Percentiles rank a stretch among this genome's conserved stretches.
phyloP scores from a whole-genome alignment of 2,329 filamentous ascomycete species.

The Drechslera avenae region DNA sequence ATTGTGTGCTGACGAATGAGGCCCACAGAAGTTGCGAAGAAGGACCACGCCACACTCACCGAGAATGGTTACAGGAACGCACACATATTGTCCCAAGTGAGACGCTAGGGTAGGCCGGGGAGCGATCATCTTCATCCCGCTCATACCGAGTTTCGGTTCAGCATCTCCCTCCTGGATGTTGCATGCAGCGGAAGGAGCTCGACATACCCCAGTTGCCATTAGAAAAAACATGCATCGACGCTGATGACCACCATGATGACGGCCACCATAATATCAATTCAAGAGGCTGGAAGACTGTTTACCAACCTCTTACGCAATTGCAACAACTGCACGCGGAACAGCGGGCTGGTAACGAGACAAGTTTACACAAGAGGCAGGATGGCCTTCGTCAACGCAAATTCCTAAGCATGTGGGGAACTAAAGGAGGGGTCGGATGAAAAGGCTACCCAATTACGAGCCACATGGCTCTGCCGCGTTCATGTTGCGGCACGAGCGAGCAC shows the following conservation, averaged over 20 bases:
- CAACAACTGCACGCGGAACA: background rate
- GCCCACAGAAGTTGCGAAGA: background rate
- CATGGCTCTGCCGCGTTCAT: slow-evolving; percentile 14
- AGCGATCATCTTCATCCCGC: slow-evolving; percentile 9
- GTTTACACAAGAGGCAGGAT: slow-evolving; percentile 27
- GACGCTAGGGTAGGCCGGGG: slow-evolving; percentile 14
- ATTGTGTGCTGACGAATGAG: slow-evolving; percentile 14
- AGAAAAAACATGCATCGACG: background rate
- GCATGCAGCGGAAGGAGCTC: slow-evolving; percentile 13
- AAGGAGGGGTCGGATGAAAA: slow-evolving; percentile 33
- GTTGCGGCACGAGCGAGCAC: slow-evolving; percentile 14
- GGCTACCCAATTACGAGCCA: slow-evolving; percentile 23
- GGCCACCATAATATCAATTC: background rate
- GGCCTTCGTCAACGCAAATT: slow-evolving; percentile 15
- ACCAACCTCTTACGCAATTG: background rate
- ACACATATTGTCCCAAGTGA: slow-evolving; percentile 11
- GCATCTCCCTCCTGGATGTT: slow-evolving; percentile 14
- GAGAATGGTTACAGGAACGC: slow-evolving; percentile 6
- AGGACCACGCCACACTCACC: slow-evolving; percentile 9
- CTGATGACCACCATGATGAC: background rate
- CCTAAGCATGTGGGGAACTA: slow-evolving; percentile 19
- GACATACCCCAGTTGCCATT: background rate
- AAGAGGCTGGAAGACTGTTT: background rate
- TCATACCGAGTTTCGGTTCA: slow-evolving; percentile 9
- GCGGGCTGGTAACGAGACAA: slow-evolving; percentile 15